Conservation (phyloP, 2,329 filamentous ascomycete genomes). For the Trichoderma afroharzianum region DNA sequence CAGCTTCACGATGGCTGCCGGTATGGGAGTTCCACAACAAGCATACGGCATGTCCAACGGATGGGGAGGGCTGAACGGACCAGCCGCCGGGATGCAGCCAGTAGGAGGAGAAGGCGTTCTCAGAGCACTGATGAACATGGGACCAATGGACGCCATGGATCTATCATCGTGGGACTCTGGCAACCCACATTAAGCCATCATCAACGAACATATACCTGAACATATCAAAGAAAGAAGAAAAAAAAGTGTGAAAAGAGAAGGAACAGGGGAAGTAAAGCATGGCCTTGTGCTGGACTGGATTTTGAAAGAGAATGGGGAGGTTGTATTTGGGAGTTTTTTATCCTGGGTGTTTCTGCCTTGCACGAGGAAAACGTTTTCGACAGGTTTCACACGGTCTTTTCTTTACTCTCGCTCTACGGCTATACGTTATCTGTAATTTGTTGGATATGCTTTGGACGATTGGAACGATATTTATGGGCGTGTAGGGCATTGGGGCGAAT, state of each 20-base stretch:
- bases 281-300: neutral
- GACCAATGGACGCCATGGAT: conserved; percentile 59
- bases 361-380: conserved; percentile 7
- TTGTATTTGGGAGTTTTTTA: neutral
- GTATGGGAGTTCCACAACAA: conserved; percentile 24
- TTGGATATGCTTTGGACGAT: conserved; percentile 3
- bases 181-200: conserved; percentile 23
- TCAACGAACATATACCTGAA: neutral
- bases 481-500: neutral
- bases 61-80: conserved; percentile 43
- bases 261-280: neutral
- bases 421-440: neutral
- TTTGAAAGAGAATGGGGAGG: neutral
- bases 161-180: conserved; percentile 45
- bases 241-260: neutral
- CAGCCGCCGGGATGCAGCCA: conserved; percentile 47
- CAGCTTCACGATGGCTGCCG: conserved; percentile 34
- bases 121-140: conserved; percentile 55
- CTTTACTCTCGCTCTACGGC: conserved; percentile 1
- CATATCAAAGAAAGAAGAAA: neutral
- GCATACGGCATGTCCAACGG: conserved; percentile 42
- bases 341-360: neutral
- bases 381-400: conserved; percentile 12
- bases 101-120: conserved; percentile 57
- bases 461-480: conserved; percentile 6